Evolutionary conservation across 2,329 filamentous ascomycete genomes (phyloP), one percentile per base, ranked within the genome.

Genomic region (Truncatella angustata): DNA sequence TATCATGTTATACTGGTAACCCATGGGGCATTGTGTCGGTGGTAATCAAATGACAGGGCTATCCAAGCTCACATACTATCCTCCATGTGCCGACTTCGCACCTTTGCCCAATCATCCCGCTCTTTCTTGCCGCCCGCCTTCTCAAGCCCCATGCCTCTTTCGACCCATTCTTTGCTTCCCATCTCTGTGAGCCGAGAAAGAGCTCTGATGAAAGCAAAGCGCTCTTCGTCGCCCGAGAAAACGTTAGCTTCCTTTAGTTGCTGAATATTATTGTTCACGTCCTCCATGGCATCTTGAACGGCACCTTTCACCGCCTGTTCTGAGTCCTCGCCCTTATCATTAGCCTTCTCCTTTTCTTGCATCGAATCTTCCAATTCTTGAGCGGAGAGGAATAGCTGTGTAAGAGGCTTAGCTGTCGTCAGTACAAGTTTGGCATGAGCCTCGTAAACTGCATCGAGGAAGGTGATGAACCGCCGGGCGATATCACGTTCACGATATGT

Each of bases 371-470:
- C 78, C 45, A 91, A 74, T 67, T 92, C 88, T 14, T 82, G 76
- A 14, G 82, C 77, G 20, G 88, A 90, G 42, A 96, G 79, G 72
- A 97, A 99, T 30, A 97, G 83, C 66, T 96, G 86, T 6, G 84
- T 84, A 2, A 99, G 76, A 0, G 93, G 91, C 45, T 92, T 90
- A 36, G 86, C 91, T 3, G 90, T 92, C 0, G 94, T 99, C 51
- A 99, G 81, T 14, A 97, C 93, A 6, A 99, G 81, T 73, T 97
- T 97, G n/a, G 91, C 92, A 70, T 93, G 82, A 24, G 80, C 79
- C 70, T 99, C 94, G 66, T 99, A 99, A 4, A 97, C 87, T 5
- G 94, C 93, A 67, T 99, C 94, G 58, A 99, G 90, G 62, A 99
- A 97, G 0, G 93, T 99, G 68, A 99, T 99, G 70, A 99, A 97